Conservation (phyloP, 2,329 filamentous ascomycete species). For the Paecilomyces formosus region DNA sequence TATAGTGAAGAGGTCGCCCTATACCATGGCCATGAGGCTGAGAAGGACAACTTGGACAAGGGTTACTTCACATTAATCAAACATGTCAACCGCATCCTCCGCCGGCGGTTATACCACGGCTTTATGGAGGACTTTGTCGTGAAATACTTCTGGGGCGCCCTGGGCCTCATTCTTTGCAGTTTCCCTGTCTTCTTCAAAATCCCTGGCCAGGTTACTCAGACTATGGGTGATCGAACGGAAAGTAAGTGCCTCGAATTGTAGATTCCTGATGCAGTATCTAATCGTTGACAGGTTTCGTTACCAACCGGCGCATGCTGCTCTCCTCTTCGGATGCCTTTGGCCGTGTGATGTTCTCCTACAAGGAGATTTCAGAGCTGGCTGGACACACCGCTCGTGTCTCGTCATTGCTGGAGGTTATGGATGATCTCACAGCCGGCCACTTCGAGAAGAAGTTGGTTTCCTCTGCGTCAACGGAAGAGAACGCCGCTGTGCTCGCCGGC, state of each 20-base stretch:
- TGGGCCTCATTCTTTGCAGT: constrained; percentile 86
- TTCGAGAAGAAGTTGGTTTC: constrained; percentile 97
- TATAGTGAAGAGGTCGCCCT: constrained; percentile 92
- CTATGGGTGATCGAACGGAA: constrained; percentile 50
- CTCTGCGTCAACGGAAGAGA: constrained; percentile 71
- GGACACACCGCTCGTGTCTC: constrained; percentile 92
- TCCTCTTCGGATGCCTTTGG: constrained; percentile 94
- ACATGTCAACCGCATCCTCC: constrained; percentile 92
- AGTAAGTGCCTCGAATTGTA: constrained; percentile 35
- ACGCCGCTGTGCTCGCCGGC: constrained; percentile 73
- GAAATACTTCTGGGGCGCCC: constrained; percentile 97
- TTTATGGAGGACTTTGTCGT: constrained; percentile 99
- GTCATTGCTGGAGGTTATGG: constrained; percentile 84
- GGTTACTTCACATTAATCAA: constrained; percentile 99
- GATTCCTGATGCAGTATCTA: constrained; percentile 2
- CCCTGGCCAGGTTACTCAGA: constrained; percentile 55
- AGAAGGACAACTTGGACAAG: constrained; percentile 95
- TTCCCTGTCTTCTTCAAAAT: constrained; percentile 94
- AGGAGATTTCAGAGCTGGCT: constrained; percentile 91
- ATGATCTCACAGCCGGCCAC: constrained; percentile 79
- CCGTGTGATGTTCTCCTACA: constrained; percentile 94
- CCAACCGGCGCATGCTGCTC: constrained; percentile 83
- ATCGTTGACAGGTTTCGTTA: constrained; percentile 63
- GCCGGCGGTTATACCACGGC: constrained; percentile 89
- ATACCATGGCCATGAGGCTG: constrained; percentile 83